Percentiles rank a stretch among this genome's conserved stretches.
Conservation (phyloP, 352 stramenopile genomes). For the Phytopythium mirpurense region DNA sequence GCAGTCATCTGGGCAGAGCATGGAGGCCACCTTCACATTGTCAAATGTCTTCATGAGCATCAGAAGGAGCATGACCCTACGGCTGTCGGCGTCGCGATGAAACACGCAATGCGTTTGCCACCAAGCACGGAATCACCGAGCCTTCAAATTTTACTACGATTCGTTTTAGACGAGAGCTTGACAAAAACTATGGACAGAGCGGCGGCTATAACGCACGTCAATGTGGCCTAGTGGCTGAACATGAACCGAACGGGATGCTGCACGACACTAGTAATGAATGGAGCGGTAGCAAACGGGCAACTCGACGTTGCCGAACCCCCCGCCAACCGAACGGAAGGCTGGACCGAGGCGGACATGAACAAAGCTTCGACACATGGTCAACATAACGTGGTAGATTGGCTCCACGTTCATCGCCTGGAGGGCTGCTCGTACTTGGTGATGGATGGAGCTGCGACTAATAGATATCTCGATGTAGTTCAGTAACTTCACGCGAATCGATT, state of each 20-base stretch:
- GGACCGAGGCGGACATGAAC: background rate
- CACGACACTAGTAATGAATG: slow-evolving; percentile 23
- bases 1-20: background rate
- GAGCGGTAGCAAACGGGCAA: slow-evolving; percentile 19
- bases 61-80: slow-evolving; percentile 7
- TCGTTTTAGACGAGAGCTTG: slow-evolving; percentile 16
- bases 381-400: background rate
- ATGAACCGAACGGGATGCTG: slow-evolving; percentile 18
- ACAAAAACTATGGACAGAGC: slow-evolving; percentile 19
- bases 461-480: background rate
- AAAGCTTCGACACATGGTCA: background rate
- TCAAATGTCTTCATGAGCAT: slow-evolving; percentile 27
- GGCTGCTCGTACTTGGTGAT: slow-evolving; percentile 1
- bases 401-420: background rate
- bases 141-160: slow-evolving; percentile 36
- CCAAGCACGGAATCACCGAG: slow-evolving; percentile 16
- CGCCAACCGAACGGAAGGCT: background rate
- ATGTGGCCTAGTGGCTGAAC: slow-evolving; percentile 26
- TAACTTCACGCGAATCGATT: background rate
- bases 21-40: slow-evolving; percentile 15
- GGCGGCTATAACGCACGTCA: slow-evolving; percentile 16
- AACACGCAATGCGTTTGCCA: slow-evolving; percentile 20
- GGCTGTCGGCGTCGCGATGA: slow-evolving; percentile 1
- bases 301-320: slow-evolving; percentile 15
- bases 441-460: background rate